Evolutionary conservation across 768 basidiomycete genomes (phyloP), one percentile per base, ranked within the genome.

Genomic region (Leucogyrophana mollusca): DNA sequence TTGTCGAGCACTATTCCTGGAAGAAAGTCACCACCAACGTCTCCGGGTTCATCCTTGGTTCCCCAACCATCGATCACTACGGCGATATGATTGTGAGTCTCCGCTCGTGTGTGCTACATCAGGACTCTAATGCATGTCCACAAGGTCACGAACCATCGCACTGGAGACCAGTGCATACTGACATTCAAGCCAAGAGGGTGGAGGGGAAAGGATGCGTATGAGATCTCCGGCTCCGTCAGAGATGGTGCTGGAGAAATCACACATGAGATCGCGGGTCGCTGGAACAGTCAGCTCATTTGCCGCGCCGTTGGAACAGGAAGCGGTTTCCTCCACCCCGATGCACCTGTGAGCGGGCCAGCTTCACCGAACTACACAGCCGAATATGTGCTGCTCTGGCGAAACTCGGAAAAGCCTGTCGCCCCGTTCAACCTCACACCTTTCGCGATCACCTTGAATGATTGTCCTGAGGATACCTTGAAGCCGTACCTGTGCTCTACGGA

Each of bases 131-230:
- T 50, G 33, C 18, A 33, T 46, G 45, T 27, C 30, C 51, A 20
- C 55, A n/a, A 85, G 87, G 66, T 90, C 49, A 88, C 83, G 32
- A 98, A 98, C 56, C 94, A 97, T 61, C 81, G 91, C 6, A 97
- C 94, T 0, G 79, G 83, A 7, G 94, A 97, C 55, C 80, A 77
- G 39, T 96, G 93, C 54, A 73, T 89, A 1, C 71, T 98, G 18
- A 94, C 92, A 3, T 98, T 97, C 76, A 98, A 97, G 67, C 94
- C 94, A 3, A 80, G 94, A 46, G 92, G 93, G 3, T 98, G 94
- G 94, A 74, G 92, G 44, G 92, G 90, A 8, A 88, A 81, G 56
- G 88, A 95, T 50, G 92, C 94, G 0, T 93, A 78, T 57, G 95
- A 98, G 66, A 94, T 98, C 60, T 87, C 86, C 2, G 95, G 94